Base-by-base conservation (phyloP, 2,329 filamentous ascomycete genomes). In the Neoascochyta sp. region DNA sequence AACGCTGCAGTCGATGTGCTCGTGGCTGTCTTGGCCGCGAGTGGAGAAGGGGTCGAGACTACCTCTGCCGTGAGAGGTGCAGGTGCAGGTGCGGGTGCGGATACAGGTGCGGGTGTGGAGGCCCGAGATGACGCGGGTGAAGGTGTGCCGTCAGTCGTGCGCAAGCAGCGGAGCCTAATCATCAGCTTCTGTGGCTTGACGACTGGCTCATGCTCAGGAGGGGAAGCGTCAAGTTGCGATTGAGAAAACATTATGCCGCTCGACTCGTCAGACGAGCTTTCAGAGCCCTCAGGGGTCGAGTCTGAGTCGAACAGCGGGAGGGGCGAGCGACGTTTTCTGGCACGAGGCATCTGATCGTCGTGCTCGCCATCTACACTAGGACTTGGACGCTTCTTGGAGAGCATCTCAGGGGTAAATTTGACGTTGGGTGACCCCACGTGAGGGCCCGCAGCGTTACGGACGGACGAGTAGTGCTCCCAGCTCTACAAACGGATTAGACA, bases 381-480 rank as follows among this genome's bases (percentile, higher is more conserved):
- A 50, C 72, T 75, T 2, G 69, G 71, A 34, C 66, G 63, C 36
- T 69, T 69, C 39, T 67, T 63, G 1, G 61, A 42, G 39, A 58
- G 30, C 14, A 44, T 38, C 16, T 45, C 43, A 41, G 55, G 41
- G 9, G 39, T 43, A 22, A 55, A 41, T 29, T 50, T 52, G 19
- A 79, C 69, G 12, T 67, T 52, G 8, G 76, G 76, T 18, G 66
- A 62, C 26, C 78, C 79, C 16, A 64, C 67, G 52, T 79, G 75
- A 6, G 76, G 75, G 5, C 77, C 78, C 39, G 73, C 60, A 24
- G 75, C 59, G 47, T 77, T 76, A 32, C 79, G 72, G 43, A 83
- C 75, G 0, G 78, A 82, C 4, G 78, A 81, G 59, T 81, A 83
- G 53, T 83, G 80, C 50, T 81, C 71, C 66, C 75, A 81, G 24